Evolutionary conservation across 169 alveolate species (phyloP).

Genomic region (Eimeria falciformis): DNA sequence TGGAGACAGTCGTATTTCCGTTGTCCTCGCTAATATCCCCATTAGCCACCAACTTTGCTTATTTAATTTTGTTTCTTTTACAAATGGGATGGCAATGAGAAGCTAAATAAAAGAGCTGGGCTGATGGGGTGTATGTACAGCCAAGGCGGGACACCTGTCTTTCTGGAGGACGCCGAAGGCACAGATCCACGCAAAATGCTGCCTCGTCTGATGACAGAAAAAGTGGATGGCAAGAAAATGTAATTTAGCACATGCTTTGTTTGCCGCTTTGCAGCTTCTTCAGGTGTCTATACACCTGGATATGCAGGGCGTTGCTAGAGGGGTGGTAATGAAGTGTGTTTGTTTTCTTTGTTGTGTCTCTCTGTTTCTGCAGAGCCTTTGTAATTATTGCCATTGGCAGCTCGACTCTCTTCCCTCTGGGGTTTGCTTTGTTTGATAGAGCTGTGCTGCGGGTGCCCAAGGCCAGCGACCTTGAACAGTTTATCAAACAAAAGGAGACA

Average conservation of each 20-base stretch:
- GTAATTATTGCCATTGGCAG: constrained; percentile 56
- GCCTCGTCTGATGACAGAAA: constrained; percentile 13
- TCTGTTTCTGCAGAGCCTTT: constrained; percentile 40
- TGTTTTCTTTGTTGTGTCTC: background rate
- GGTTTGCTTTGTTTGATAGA: constrained; percentile 63
- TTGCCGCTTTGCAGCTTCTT: background rate
- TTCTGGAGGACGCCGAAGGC: constrained; percentile 55
- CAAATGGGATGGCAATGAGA: no score
- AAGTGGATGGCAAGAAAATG: constrained; percentile 26
- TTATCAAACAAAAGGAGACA: constrained; percentile 18
- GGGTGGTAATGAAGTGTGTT: background rate
- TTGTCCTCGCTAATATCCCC: no score
- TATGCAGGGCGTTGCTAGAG: no score
- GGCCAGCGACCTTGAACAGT: constrained; percentile 48
- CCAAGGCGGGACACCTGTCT: constrained; percentile 56
- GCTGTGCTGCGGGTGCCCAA: constrained; percentile 73
- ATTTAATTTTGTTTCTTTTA: no score
- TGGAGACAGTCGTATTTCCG: no score
- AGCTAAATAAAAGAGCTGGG: no score
- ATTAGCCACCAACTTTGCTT: no score
- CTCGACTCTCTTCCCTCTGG: constrained; percentile 35
- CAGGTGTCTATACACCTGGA: background rate
- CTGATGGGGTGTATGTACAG: no score
- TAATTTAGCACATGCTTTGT: background rate
- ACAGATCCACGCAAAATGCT: constrained; percentile 46